Evolutionary conservation across 257 asterid species (phyloP).

Genomic region (Salvia splendens): DNA sequence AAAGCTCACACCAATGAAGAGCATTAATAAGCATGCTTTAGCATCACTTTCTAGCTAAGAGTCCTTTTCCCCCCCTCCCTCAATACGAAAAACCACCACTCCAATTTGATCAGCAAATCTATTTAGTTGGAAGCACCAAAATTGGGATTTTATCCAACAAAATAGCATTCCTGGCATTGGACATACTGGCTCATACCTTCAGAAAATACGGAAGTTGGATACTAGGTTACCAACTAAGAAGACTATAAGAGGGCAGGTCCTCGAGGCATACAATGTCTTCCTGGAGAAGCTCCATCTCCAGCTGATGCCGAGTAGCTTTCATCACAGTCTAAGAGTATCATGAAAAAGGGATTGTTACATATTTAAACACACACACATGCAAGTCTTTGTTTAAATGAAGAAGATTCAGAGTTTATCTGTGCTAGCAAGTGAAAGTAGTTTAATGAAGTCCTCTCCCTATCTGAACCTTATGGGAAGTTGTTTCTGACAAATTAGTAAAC

Average conservation of each 20-base stretch:
- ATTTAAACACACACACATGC: too few species aligned
- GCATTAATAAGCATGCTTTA: slow-evolving; percentile 10
- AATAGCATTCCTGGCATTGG: slow-evolving; percentile 30
- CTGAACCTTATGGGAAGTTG: not conserved
- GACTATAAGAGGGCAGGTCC: slow-evolving; percentile 83
- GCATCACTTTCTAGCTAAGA: slow-evolving; percentile 14
- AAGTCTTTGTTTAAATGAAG: too few species aligned
- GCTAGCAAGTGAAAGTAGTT: too few species aligned
- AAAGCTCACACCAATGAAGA: slow-evolving; percentile 10
- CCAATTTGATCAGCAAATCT: slow-evolving; percentile 24
- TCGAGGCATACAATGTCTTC: slow-evolving; percentile 75
- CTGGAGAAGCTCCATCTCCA: slow-evolving; percentile 89
- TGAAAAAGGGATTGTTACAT: not conserved
- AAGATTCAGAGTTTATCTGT: too few species aligned
- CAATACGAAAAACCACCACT: not conserved
- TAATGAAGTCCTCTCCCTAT: too few species aligned
- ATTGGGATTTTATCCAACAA: slow-evolving; percentile 17
- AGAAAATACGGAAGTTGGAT: slow-evolving; percentile 28
- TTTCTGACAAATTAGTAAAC: slow-evolving; percentile 12
- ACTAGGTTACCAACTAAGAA: slow-evolving; percentile 57
- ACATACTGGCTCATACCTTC: slow-evolving; percentile 31
- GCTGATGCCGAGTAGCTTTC: slow-evolving; percentile 96
- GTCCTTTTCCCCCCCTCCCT: not conserved
- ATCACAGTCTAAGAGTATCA: slow-evolving; percentile 66
- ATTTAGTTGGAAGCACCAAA: slow-evolving; percentile 27